Conservation (phyloP, 345 rosid species). For the Microcos paniculata region DNA sequence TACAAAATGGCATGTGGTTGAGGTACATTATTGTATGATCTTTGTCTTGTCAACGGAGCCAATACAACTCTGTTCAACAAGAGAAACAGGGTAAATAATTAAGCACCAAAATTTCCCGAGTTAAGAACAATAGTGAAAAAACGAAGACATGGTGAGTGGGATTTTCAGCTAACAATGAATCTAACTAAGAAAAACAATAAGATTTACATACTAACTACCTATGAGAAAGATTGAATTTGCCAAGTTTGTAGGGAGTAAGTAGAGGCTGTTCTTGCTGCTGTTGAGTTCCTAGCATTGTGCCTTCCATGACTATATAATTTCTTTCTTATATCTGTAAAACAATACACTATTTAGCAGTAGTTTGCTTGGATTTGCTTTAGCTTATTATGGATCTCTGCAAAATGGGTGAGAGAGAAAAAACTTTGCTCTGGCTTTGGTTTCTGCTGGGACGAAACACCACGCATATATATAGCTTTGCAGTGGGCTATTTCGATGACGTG, state of each 20-base stretch:
- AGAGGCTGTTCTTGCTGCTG: constrained; percentile 8
- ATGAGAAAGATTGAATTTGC: constrained; percentile 17
- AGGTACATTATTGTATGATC: constrained; percentile 55
- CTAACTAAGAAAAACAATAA: background rate
- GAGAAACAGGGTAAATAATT: background rate
- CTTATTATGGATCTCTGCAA: too few relatives aligned
- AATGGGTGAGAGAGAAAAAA: too few relatives aligned
- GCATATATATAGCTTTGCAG: too few relatives aligned
- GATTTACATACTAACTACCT: constrained; percentile 5
- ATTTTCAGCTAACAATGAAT: background rate
- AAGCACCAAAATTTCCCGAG: background rate
- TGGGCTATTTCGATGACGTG: too few relatives aligned
- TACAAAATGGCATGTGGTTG: constrained; percentile 69
- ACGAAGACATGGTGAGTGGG: background rate
- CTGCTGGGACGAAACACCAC: too few relatives aligned
- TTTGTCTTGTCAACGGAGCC: constrained; percentile 62
- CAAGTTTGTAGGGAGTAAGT: constrained; percentile 18
- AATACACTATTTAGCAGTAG: too few relatives aligned
- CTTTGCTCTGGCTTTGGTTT: too few relatives aligned
- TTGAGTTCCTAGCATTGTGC: too few relatives aligned
- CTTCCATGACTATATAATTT: too few relatives aligned
- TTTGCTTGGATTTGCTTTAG: too few relatives aligned
- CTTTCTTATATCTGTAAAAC: too few relatives aligned
- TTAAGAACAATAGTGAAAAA: background rate
- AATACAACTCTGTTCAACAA: constrained; percentile 45